Conservation (phyloP, 352 stramenopile genomes). For the Phytophthora pseudosyringae region DNA sequence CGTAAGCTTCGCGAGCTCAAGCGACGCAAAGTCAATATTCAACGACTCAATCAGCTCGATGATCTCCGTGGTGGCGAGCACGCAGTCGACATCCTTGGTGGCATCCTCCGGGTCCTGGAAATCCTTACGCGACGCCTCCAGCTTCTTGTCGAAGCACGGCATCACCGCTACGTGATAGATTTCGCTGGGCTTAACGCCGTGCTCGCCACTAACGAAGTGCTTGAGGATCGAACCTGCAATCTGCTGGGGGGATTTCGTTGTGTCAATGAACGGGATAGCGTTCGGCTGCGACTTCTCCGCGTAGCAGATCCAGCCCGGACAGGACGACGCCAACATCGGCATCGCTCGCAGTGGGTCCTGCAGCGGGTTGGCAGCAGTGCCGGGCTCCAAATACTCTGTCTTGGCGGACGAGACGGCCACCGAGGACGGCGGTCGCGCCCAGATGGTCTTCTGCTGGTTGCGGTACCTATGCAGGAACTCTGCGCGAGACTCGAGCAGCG, state of each 20-base stretch:
- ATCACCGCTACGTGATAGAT: constrained; percentile 97
- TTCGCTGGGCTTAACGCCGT: constrained; percentile 53
- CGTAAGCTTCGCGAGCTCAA: constrained; percentile 70
- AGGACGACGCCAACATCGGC: constrained; percentile 96
- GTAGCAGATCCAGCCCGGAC: constrained; percentile 98
- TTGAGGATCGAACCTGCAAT: constrained; percentile 91
- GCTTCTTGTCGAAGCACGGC: constrained; percentile 99
- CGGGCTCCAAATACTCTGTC: constrained; percentile 73
- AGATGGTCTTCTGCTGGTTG: constrained; percentile 80
- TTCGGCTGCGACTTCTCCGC: constrained; percentile 97
- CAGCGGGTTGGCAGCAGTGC: constrained; percentile 52
- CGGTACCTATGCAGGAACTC: constrained; percentile 90
- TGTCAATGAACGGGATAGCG: constrained; percentile 95
- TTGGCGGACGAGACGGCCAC: constrained; percentile 70
- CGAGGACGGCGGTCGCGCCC: constrained; percentile 69
- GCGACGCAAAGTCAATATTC: constrained; percentile 65
- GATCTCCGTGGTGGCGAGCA: constrained; percentile 90
- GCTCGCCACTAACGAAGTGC: constrained; percentile 72
- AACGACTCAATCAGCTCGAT: constrained; percentile 71
- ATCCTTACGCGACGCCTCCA: constrained; percentile 95
- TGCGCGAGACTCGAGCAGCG: constrained; percentile 92
- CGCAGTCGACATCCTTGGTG: constrained; percentile 94
- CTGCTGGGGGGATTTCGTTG: constrained; percentile 95
- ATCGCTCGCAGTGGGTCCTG: constrained; percentile 75
- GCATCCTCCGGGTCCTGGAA: constrained; percentile 73